Conservation (phyloP, 2,329 filamentous ascomycete genomes). For the Cladobotryum protrusum region DNA sequence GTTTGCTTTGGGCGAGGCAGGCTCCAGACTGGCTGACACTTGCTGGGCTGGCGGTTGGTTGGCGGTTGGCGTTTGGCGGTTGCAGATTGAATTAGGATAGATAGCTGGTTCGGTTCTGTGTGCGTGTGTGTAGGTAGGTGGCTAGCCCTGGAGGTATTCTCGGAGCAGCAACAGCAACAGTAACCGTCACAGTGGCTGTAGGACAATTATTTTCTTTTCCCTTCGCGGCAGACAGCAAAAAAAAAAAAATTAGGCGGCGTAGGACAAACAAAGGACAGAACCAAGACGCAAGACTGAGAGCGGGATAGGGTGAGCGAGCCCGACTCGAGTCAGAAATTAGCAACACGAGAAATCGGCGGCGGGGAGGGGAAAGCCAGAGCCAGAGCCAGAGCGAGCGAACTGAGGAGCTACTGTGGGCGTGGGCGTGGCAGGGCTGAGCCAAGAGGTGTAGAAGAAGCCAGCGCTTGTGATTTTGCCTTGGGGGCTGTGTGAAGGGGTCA, state of each 20-base stretch:
- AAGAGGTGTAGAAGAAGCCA: background rate
- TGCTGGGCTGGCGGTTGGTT: constrained; percentile 2
- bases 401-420: background rate
- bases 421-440: background rate
- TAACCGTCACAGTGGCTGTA: too few species aligned
- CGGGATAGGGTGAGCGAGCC: constrained; percentile 2
- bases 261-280: background rate
- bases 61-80: background rate
- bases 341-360: constrained; percentile 2
- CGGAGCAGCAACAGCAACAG: too few species aligned
- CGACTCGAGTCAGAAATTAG: constrained; percentile 9
- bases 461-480: background rate
- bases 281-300: background rate
- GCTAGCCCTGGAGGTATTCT: too few species aligned
- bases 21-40: background rate
- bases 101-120: background rate
- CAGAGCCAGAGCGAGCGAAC: background rate
- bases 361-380: background rate
- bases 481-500: background rate
- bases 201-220: constrained; percentile 1
- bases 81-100: background rate
- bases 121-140: too few species aligned
- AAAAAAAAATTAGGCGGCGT: background rate
- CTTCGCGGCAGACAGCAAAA: background rate
- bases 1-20: background rate